These are phyloP conservation scores for Boletus coccyginus DNA, from an alignment of 768 basidiomycete genomes.

Conservation along the genomic window DNA sequence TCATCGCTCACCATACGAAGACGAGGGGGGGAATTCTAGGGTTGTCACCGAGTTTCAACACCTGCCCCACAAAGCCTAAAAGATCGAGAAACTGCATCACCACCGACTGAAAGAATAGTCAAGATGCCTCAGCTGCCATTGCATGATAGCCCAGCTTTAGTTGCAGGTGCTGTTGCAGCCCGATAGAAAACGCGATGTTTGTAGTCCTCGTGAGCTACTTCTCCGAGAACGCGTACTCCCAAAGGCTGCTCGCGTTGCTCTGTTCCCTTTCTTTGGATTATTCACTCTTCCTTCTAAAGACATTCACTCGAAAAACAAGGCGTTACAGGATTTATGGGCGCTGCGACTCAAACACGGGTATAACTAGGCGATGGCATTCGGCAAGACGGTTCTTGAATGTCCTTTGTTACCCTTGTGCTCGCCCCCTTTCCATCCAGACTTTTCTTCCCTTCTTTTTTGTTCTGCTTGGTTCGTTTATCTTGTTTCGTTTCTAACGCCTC, in stretches of 20 bases:
- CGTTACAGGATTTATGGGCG: constrained; percentile 18
- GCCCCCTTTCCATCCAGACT: constrained; percentile 4
- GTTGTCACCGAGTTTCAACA: constrained; percentile 28
- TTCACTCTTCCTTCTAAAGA: constrained; percentile 34
- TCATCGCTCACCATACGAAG: no score
- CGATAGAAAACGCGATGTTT: constrained; percentile 22
- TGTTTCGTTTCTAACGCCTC: constrained; percentile 7
- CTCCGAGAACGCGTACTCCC: neutral
- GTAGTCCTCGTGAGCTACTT: neutral
- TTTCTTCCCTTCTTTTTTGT: neutral
- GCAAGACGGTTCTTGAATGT: neutral
- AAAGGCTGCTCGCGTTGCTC: neutral
- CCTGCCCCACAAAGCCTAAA: constrained; percentile 35
- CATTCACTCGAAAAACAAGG: constrained; percentile 20
- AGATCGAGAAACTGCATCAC: constrained; percentile 36
- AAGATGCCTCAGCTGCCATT: constrained; percentile 61
- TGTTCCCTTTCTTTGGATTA: constrained; percentile 26
- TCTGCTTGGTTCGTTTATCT: constrained; percentile 21
- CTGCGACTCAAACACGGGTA: constrained; percentile 10
- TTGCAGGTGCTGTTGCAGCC: constrained; percentile 40
- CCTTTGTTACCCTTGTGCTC: neutral
- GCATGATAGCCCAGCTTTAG: constrained; percentile 57
- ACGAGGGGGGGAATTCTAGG: constrained; percentile 39
- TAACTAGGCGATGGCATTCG: constrained; percentile 7
- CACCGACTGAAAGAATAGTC: constrained; percentile 44